Evolutionary conservation across 352 stramenopile genomes (phyloP).

Genomic region (Poterioochromonas sp.): DNA sequence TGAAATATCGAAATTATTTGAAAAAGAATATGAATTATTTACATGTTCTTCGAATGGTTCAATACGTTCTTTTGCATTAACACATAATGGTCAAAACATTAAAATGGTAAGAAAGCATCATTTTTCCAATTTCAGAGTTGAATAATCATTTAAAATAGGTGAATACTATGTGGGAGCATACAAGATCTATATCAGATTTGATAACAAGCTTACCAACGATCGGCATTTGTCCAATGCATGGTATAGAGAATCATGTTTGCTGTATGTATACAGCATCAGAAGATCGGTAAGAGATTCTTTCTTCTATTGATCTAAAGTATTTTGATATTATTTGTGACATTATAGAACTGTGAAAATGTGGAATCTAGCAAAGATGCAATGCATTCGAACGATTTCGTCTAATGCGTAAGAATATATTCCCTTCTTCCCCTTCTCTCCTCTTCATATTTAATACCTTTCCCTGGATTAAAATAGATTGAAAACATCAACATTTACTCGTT

Average conservation of each 20-base stretch:
- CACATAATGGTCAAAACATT: not conserved
- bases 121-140: not conserved
- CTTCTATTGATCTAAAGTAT: not conserved
- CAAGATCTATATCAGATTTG: not conserved
- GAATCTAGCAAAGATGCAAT: not conserved
- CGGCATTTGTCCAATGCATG: not conserved
- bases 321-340: not conserved
- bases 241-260: conserved; percentile 11
- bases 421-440: too few relatives aligned
- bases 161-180: conserved; percentile 28
- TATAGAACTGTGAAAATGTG: conserved; percentile 6
- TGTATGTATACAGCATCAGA: conserved; percentile 21
- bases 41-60: conserved; percentile 25
- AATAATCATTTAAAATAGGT: not conserved
- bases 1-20: not conserved
- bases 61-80: conserved; percentile 1
- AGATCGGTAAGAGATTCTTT: conserved; percentile 5
- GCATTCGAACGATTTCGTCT: not conserved
- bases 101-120: not conserved
- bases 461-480: not conserved
- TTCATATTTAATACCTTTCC: too few relatives aligned
- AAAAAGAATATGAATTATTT: not conserved
- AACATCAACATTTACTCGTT: not conserved
- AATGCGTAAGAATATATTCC: not conserved
- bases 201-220: not conserved